Percentiles rank a stretch among this genome's conserved stretches.
Evolutionary conservation across 148 eudicot species (phyloP).

Genomic region (Cornus suecica): DNA sequence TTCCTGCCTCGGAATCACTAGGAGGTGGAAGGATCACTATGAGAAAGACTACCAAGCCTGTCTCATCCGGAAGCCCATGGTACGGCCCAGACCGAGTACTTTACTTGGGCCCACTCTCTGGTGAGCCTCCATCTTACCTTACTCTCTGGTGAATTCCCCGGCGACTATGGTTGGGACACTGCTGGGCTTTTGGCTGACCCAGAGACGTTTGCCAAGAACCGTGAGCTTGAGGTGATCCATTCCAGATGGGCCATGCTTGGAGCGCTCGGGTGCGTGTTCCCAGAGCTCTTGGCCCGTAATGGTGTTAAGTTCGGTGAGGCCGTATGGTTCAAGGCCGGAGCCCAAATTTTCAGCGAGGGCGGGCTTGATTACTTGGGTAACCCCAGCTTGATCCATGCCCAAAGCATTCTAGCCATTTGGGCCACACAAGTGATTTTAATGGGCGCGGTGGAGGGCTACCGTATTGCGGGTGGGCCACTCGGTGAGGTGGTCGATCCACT

Average conservation of each 20-base stretch:
- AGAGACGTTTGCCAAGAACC: slow-evolving; percentile 37
- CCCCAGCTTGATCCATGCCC: slow-evolving; percentile 43
- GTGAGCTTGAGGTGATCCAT: no score
- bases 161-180: slow-evolving; percentile 46
- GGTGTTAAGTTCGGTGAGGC: slow-evolving; percentile 49
- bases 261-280: slow-evolving; percentile 39
- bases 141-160: slow-evolving; percentile 47
- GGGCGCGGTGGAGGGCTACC: slow-evolving; percentile 45
- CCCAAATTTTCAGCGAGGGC: slow-evolving; percentile 42
- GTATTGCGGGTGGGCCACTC: slow-evolving; percentile 44
- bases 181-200: slow-evolving; percentile 49
- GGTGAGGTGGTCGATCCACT: slow-evolving; percentile 43
- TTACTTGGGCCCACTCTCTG: slow-evolving; percentile 47
- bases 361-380: slow-evolving; percentile 44
- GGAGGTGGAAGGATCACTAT: slow-evolving; percentile 26
- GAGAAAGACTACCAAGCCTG: slow-evolving; percentile 32
- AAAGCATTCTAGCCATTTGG: slow-evolving; percentile 44
- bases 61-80: slow-evolving; percentile 26
- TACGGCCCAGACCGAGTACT: slow-evolving; percentile 41
- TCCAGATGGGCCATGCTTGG: slow-evolving; percentile 48
- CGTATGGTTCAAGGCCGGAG: slow-evolving; percentile 42
- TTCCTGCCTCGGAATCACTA: slow-evolving; percentile 18
- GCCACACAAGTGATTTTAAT: slow-evolving; percentile 41
- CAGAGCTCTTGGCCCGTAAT: slow-evolving; percentile 41
- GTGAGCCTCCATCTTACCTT: slow-evolving; percentile 37